Evolutionary conservation across 129 eudicot species (phyloP).

Genomic region (Smallanthus sonchifolius): DNA sequence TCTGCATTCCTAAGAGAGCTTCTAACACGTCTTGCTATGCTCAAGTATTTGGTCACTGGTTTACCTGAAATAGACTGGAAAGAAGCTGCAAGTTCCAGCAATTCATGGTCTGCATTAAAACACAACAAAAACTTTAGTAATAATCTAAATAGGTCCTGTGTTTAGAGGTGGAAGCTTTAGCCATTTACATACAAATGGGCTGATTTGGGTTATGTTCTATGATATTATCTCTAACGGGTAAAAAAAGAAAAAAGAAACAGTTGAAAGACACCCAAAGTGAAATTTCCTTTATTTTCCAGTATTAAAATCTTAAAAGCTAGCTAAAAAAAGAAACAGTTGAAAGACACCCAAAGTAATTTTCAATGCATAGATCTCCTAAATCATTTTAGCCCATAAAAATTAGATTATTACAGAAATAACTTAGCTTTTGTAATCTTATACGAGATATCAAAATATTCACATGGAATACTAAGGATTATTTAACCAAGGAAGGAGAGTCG

Average conservation of each 20-base stretch:
- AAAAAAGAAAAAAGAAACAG: not conserved
- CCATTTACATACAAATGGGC: not conserved
- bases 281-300: no score
- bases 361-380: not conserved
- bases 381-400: not conserved
- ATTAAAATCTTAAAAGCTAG: not conserved
- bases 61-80: constrained; percentile 65
- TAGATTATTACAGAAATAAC: not conserved
- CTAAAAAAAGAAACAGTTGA: not conserved
- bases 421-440: not conserved
- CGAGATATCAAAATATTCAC: not conserved
- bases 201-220: not conserved
- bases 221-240: not conserved
- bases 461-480: not conserved
- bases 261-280: not conserved
- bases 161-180: not conserved
- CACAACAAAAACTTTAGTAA: not conserved
- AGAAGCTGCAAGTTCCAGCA: constrained; percentile 77
- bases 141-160: not conserved
- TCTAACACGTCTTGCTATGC: constrained; percentile 81
- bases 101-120: constrained; percentile 62
- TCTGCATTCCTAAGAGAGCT: constrained; percentile 61
- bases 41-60: constrained; percentile 56
- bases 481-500: not conserved
- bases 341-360: not conserved